These are phyloP conservation scores for Sarocladium brachiariae DNA, from an alignment of 2,329 filamentous ascomycete genomes.

Conservation along the genomic window DNA sequence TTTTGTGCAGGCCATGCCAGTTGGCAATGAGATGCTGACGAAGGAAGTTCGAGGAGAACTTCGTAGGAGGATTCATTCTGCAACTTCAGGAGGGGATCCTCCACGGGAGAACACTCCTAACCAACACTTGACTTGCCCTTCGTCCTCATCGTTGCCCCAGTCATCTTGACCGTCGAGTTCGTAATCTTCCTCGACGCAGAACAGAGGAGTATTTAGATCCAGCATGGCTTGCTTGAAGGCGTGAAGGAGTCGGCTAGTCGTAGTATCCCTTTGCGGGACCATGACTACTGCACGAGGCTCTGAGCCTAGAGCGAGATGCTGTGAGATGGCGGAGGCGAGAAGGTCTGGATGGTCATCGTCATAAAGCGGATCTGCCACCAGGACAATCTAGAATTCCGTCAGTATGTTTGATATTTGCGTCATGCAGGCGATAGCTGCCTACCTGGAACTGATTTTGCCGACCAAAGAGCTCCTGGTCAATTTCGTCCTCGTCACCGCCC, in stretches of 20 bases:
- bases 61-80: too few relatives aligned
- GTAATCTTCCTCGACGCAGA: slow-evolving; percentile 49
- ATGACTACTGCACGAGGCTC: slow-evolving; percentile 68
- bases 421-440: slow-evolving; percentile 8
- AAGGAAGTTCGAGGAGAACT: too few relatives aligned
- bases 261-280: slow-evolving; percentile 69
- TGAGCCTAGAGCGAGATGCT: slow-evolving; percentile 53
- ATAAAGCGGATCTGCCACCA: slow-evolving; percentile 84
- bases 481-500: slow-evolving; percentile 45
- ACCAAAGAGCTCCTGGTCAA: slow-evolving; percentile 38
- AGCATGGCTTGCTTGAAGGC: slow-evolving; percentile 58
- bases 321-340: slow-evolving; percentile 61
- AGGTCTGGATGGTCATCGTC: slow-evolving; percentile 73
- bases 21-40: too few relatives aligned
- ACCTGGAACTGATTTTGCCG: slow-evolving; percentile 45
- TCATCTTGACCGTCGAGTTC: slow-evolving; percentile 64
- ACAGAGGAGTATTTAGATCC: slow-evolving; percentile 36
- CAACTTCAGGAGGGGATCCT: slow-evolving; percentile 16
- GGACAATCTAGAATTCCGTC: slow-evolving; percentile 50
- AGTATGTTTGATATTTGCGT: slow-evolving; percentile 7
- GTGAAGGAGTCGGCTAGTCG: slow-evolving; percentile 53
- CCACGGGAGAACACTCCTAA: slow-evolving; percentile 51
- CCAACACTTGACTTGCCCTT: slow-evolving; percentile 55
- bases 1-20: too few relatives aligned
- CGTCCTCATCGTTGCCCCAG: slow-evolving; percentile 54